These are phyloP conservation scores for Xerophyta viscosa DNA, from an alignment of 106 monocot genomes.

Conservation along the genomic window DNA sequence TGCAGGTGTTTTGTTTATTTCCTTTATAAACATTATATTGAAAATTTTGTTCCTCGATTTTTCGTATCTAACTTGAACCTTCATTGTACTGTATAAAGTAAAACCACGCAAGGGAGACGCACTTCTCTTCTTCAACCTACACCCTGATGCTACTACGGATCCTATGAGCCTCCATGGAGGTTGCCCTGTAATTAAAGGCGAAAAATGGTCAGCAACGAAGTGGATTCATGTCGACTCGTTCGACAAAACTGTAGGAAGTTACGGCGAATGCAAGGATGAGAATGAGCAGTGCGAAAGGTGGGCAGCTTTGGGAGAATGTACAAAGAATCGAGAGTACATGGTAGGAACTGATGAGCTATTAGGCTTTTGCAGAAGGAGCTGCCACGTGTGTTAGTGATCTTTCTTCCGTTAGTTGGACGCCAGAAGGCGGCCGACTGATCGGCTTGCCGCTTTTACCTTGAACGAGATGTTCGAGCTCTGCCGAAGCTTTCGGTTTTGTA, in stretches of 20 bases:
- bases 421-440: no score
- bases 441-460: no score
- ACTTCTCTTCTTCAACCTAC: conserved; percentile 91
- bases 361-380: conserved; percentile 82
- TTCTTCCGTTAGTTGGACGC: no score
- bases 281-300: conserved; percentile 67
- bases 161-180: conserved; percentile 71
- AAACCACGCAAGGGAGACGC: conserved; percentile 89
- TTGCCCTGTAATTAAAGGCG: conserved; percentile 83
- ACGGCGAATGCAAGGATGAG: conserved; percentile 56
- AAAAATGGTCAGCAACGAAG: conserved; percentile 97
- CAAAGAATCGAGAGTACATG: conserved; percentile 88
- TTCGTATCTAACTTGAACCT: no score
- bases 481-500: no score
- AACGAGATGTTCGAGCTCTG: no score
- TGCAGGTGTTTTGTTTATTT: no score
- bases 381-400: conserved; percentile 72
- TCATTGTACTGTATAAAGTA: conserved; percentile 32
- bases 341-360: conserved; percentile 58
- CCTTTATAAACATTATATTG: no score
- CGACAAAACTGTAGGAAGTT: conserved; percentile 24
- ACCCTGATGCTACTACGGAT: conserved; percentile 63
- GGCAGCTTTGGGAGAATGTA: conserved; percentile 86
- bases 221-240: conserved; percentile 96
- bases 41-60: no score